Conservation (phyloP, 2,329 filamentous ascomycete genomes). For the Fusarium miscanthi region DNA sequence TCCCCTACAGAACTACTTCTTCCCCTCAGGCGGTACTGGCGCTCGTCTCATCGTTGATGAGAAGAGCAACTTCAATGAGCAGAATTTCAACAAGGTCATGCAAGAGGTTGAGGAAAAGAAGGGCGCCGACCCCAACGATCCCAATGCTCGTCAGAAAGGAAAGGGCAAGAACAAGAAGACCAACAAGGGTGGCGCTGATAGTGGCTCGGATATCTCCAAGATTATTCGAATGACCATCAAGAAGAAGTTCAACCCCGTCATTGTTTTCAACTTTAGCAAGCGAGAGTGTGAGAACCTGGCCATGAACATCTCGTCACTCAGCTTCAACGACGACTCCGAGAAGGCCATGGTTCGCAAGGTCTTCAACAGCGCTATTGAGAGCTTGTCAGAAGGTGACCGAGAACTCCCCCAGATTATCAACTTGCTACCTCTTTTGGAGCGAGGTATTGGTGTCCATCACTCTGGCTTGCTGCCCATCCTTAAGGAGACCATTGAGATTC, state of each 20-base stretch:
- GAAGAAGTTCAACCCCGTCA: slow-evolving; percentile 97
- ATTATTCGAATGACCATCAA: slow-evolving; percentile 99
- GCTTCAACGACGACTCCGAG: slow-evolving; percentile 96
- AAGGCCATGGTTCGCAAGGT: slow-evolving; percentile 95
- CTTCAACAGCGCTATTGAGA: slow-evolving; percentile 92
- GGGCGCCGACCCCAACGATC: slow-evolving; percentile 83
- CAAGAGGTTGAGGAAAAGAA: slow-evolving; percentile 86
- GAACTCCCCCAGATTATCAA: slow-evolving; percentile 90
- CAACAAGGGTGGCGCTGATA: slow-evolving; percentile 85
- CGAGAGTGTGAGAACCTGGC: slow-evolving; percentile 93
- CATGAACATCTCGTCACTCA: slow-evolving; percentile 84
- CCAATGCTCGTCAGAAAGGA: slow-evolving; percentile 82
- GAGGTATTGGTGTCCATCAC: slow-evolving; percentile 97
- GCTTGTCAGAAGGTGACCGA: slow-evolving; percentile 90
- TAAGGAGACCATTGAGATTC: slow-evolving; percentile 98
- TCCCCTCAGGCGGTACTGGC: slow-evolving; percentile 90
- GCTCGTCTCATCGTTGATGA: slow-evolving; percentile 96
- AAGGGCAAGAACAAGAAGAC: slow-evolving; percentile 92
- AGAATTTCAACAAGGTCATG: slow-evolving; percentile 98
- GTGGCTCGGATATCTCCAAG: slow-evolving; percentile 89
- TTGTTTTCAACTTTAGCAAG: slow-evolving; percentile 99
- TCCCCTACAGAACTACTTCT: slow-evolving; percentile 97
- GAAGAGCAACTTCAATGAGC: slow-evolving; percentile 94
- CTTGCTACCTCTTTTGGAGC: slow-evolving; percentile 86
- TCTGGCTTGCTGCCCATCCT: slow-evolving; percentile 94